A percentile compares a stretch with the other conserved stretches of the same genome.
These are phyloP conservation scores for Pseudozyma sp. DNA, from an alignment of 1,284 basidiomycete species.

Conservation along the genomic window DNA sequence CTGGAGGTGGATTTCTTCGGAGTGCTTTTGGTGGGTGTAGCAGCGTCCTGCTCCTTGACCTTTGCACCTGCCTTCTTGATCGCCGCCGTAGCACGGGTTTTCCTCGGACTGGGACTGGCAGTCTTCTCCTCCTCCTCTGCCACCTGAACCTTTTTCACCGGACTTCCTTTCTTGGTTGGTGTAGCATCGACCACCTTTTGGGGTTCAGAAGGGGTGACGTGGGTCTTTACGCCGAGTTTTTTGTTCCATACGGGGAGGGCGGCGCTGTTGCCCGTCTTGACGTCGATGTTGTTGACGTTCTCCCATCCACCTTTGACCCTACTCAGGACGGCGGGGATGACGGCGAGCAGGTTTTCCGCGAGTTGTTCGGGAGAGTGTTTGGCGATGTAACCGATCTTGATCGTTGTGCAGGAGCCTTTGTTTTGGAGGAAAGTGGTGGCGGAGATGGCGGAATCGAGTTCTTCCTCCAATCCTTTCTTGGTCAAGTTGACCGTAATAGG, in stretches of 20 bases:
- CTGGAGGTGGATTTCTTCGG: constrained; percentile 13
- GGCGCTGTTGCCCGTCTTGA: constrained; percentile 89
- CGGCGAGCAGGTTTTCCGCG: constrained; percentile 81
- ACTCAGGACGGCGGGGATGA: constrained; percentile 80
- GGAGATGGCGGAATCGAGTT: constrained; percentile 88
- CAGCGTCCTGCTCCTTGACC: not conserved
- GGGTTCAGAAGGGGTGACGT: constrained; percentile 10
- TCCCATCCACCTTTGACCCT: constrained; percentile 84
- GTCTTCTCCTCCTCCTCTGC: constrained; percentile 9
- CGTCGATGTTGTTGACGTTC: constrained; percentile 87
- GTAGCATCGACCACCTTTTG: not conserved
- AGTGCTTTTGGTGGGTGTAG: constrained; percentile 17
- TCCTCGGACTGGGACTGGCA: constrained; percentile 11
- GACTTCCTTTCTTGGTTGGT: not conserved
- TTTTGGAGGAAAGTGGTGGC: constrained; percentile 88
- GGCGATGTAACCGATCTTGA: constrained; percentile 81
- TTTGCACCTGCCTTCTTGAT: not conserved
- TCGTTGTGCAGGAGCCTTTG: constrained; percentile 70
- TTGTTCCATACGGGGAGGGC: constrained; percentile 90
- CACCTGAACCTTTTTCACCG: not conserved
- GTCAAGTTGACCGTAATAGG: constrained; percentile 87
- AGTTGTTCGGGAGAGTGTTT: constrained; percentile 81
- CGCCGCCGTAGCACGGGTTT: constrained; percentile 12
- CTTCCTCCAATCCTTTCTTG: constrained; percentile 79
- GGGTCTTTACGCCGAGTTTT: constrained; percentile 72